These are phyloP conservation scores for Geranium incanum DNA, from an alignment of 441 rosid genomes.

Conservation along the genomic window DNA sequence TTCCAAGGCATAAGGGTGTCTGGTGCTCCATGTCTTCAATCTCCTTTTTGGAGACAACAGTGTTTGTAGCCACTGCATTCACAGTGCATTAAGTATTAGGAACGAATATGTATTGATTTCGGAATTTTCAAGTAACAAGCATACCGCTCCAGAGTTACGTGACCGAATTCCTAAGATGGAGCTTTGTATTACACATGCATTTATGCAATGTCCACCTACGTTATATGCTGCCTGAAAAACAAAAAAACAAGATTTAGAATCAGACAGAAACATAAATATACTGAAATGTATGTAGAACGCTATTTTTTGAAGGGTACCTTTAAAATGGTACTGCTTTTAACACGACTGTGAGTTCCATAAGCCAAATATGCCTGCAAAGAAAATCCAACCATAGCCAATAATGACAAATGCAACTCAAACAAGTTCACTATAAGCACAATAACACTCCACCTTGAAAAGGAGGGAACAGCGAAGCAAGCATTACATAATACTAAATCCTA, in stretches of 20 bases:
- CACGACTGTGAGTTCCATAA: conserved; percentile 45
- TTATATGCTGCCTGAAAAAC: conserved; percentile 42
- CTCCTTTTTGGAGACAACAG: conserved; percentile 13
- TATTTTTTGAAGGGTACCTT: conserved; percentile 35
- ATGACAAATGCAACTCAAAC: background rate
- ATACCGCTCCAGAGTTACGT: conserved; percentile 53
- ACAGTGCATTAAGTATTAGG: background rate
- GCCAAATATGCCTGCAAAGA: conserved; percentile 68
- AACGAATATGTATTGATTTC: background rate
- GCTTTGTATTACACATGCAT: conserved; percentile 52
- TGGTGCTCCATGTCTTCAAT: conserved; percentile 33
- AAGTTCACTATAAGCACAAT: background rate
- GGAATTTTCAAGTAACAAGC: conserved; percentile 14
- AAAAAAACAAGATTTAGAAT: background rate
- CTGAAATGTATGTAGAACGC: conserved; percentile 7
- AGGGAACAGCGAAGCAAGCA: background rate
- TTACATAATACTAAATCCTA: background rate
- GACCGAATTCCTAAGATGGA: conserved; percentile 61
- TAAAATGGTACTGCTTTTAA: conserved; percentile 39
- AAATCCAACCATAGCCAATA: conserved; percentile 3
- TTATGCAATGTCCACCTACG: conserved; percentile 61
- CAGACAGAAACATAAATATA: background rate
- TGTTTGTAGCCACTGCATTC: conserved; percentile 8
- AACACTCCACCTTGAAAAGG: background rate
- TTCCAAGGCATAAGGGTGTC: conserved; percentile 63